A percentile compares a stretch with the other conserved stretches of the same genome.
Conservation (phyloP, 345 rosid species). For the Arabis hirsuta region DNA sequence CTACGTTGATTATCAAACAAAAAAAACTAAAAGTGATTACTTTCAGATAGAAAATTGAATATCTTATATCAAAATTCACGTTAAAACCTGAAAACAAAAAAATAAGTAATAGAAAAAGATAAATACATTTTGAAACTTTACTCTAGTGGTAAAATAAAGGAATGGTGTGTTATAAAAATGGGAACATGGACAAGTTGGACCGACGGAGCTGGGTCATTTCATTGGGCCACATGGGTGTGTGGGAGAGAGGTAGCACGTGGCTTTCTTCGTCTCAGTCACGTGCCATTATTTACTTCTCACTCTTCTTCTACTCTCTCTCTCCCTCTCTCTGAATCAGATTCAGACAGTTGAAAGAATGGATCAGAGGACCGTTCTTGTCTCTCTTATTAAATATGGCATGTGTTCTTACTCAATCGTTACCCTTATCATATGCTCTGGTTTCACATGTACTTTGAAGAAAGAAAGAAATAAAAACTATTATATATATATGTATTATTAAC, state of each 20-base stretch:
- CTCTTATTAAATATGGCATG: constrained; percentile 45
- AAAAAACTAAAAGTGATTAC: too few relatives aligned
- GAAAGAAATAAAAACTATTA: background rate
- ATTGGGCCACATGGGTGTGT: constrained; percentile 56
- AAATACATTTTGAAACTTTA: background rate
- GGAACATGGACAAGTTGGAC: constrained; percentile 54
- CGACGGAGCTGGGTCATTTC: constrained; percentile 48
- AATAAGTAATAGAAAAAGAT: background rate
- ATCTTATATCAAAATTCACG: too few relatives aligned
- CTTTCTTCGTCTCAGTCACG: constrained; percentile 49
- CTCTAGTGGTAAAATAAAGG: background rate
- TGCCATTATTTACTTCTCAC: constrained; percentile 61
- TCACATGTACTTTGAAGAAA: constrained; percentile 38
- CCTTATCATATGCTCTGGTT: constrained; percentile 43
- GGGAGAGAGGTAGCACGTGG: constrained; percentile 56
- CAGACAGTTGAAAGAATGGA: constrained; percentile 34
- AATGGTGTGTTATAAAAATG: background rate
- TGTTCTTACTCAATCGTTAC: constrained; percentile 37
- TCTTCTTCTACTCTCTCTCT: background rate
- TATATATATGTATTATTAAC: constrained; percentile 11
- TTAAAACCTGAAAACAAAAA: background rate
- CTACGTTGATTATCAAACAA: too few relatives aligned
- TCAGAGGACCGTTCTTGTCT: constrained; percentile 45
- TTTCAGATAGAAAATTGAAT: too few relatives aligned
- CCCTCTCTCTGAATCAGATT: constrained; percentile 31